Base-by-base conservation (phyloP, 1,284 basidiomycete species). In the Rhodotorula sp. region DNA sequence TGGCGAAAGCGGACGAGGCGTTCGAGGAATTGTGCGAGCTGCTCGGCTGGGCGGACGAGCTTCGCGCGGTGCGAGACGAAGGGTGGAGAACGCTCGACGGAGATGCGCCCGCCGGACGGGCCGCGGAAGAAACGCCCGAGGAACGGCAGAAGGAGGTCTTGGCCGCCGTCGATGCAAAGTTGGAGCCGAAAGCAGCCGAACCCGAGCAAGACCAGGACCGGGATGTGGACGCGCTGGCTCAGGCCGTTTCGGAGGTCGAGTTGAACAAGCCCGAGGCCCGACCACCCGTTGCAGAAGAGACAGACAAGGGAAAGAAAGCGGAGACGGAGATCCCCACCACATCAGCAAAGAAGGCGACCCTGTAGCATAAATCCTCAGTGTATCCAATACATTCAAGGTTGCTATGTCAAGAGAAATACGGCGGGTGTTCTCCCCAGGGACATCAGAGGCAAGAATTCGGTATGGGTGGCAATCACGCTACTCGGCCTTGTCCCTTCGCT, bases 31-130 rank as follows among this genome's bases (percentile, higher is more conserved):
- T 78, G 29, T 72, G 68, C 26, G 33, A 56, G 33, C 24, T 62
- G 5, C 49, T 74, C n/a, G 75, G 75, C 18, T 76, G 75, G 73
- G 60, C 57, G 15, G 61, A 70, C 20, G 75, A 74, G 56, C 48
- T 76, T n/a, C 54, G 61, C 37, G 49, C 53, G 44, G 45, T 72
- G 20, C 68, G 63, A 51, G 65, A 68, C 54, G 37, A 56, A 18
- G 71, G 72, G 42, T 63, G 64, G 62, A 44, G 67, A 44, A 26
- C 42, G 51, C n/a, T 42, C 10, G 57, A 67, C 55, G 71, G 37
- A 42, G 37, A 42, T 42, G 37, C 37, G 1, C 10, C 37, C 10
- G 37, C 10, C 37, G 10, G 10, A 12, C 37, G 37, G 37, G 37
- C 37, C 37, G 10, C 1, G 69, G 61, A 44, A 51, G 48, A 49